These are phyloP conservation scores for Pichia norvegensis DNA, from an alignment of 1,139 yeast species.

Conservation along the genomic window DNA sequence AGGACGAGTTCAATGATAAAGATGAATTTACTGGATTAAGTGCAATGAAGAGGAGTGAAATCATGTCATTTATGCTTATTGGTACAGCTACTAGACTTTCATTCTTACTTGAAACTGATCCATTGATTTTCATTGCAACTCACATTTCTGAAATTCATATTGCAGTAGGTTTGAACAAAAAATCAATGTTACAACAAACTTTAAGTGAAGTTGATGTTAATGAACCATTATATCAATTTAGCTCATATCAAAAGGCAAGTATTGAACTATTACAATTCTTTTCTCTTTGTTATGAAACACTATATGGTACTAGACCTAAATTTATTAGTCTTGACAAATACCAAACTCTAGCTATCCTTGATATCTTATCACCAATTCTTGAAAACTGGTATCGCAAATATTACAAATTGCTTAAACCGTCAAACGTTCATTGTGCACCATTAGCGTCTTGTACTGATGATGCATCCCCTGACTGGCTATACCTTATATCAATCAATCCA, in stretches of 20 bases:
- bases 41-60: conserved; percentile 77
- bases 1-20: conserved; percentile 22
- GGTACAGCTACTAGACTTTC: conserved; percentile 84
- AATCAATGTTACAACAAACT: conserved; percentile 63
- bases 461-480: conserved; percentile 18
- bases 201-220: conserved; percentile 55
- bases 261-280: conserved; percentile 72
- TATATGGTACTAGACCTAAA: conserved; percentile 61
- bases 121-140: conserved; percentile 72
- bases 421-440: conserved; percentile 25
- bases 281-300: conserved; percentile 75
- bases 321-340: conserved; percentile 49
- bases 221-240: conserved; percentile 34
- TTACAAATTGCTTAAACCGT: conserved; percentile 44
- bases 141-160: conserved; percentile 76
- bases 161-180: conserved; percentile 61
- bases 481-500: conserved; percentile 20
- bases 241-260: conserved; percentile 66
- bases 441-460: conserved; percentile 12
- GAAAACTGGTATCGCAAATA: conserved; percentile 73
- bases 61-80: conserved; percentile 91
- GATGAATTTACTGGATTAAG: conserved; percentile 66
- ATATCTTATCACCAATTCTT: conserved; percentile 66
- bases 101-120: conserved; percentile 72
- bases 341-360: conserved; percentile 63